Evolutionary conservation across 768 basidiomycete species (phyloP), one percentile per base, ranked within the genome.

Genomic region (Hirschioporus abietinus): DNA sequence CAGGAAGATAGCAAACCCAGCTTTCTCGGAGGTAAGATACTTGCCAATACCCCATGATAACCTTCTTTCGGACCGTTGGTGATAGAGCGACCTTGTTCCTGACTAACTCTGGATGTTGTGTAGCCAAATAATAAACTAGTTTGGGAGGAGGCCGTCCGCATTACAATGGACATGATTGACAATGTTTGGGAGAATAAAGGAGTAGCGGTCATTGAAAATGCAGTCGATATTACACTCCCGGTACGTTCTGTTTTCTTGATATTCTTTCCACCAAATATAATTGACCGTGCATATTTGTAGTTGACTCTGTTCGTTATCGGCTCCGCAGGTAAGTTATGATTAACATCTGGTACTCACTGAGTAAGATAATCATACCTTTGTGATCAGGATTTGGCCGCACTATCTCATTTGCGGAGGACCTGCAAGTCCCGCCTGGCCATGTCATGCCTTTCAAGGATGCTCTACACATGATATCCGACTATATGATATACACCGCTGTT

Each of bases 1-100:
- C 68, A 76, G 88, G 60, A 87, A 85, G 72, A 82, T 90, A 58
- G 77, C 83, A 20, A 86, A 85, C 1, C 87, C 88, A n/a, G 83
- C 86, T 0, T 90, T 89, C 72, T 85, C 85, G 7, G 87, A 88
- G 73, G 86, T 86, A 65, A 59, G 15, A 9, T 7, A 23, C 23
- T 25, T 3, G 17, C n/a, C n/a, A n/a, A 61, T 30, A 30, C 30
- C 30, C 30, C 30, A 30, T 30, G 30, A 30, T 30, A 8, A 30
- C 30, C 30, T 30, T 30, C 30, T 30, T 30, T 30, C 30, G 30
- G 30, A 30, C 30, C 30, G 30, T 30, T 30, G 30, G 30, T 30
- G 30, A 30, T 30, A 30, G 8, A 30, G 30, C 8, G 30, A 8
- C 30, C 2, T 30, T 3, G 30, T 30, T 2, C 30, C 8, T 30